phyloP scores from a whole-genome alignment of 164 flowering plant species.

The Houttuynia cordata region DNA sequence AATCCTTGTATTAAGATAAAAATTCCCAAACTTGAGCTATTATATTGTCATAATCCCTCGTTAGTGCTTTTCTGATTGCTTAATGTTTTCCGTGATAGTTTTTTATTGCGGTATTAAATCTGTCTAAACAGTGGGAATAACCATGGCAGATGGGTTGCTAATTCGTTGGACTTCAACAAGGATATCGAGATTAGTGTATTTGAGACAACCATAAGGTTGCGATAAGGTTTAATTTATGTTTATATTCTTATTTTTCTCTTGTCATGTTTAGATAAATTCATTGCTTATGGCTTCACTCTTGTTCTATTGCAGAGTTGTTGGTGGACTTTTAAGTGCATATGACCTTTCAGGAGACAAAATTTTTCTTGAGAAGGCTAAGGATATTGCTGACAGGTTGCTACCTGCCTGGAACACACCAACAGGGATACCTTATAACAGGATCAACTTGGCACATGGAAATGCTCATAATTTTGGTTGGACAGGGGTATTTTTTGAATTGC shows the following conservation, averaged over 20 bases:
- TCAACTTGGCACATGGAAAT: constrained; percentile 69
- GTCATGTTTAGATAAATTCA: constrained; percentile 6
- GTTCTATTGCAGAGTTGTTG: constrained; percentile 63
- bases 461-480: constrained; percentile 88
- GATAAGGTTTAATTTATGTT: constrained; percentile 48
- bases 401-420: constrained; percentile 98
- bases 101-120: no score
- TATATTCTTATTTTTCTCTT: constrained; percentile 12
- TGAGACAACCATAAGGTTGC: constrained; percentile 99
- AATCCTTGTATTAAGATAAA: not conserved
- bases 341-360: constrained; percentile 85
- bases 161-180: constrained; percentile 88
- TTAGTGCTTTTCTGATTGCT: no score
- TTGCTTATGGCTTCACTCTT: constrained; percentile 4
- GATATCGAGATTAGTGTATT: constrained; percentile 92
- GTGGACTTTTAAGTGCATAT: constrained; percentile 97
- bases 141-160: constrained; percentile 84
- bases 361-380: constrained; percentile 87
- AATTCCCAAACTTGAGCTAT: no score
- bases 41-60: no score
- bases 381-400: constrained; percentile 86
- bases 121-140: no score
- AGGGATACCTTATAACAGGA: constrained; percentile 84
- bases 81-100: no score
- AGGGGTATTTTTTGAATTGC: constrained; percentile 42